phyloP scores from a whole-genome alignment of 768 basidiomycete genomes.

The Imleria badia region DNA sequence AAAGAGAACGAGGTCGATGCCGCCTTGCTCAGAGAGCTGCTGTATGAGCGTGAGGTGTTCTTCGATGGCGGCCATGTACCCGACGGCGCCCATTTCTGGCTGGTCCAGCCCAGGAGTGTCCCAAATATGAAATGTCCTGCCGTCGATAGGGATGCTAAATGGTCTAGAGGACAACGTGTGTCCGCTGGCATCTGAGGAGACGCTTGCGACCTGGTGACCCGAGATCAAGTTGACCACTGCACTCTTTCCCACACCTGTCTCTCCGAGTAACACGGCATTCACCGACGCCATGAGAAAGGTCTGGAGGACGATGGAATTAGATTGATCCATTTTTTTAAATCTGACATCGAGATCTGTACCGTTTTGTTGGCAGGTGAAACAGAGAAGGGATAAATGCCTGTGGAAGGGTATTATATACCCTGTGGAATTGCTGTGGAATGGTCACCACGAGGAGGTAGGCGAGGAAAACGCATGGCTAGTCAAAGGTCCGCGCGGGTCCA shows the following conservation, averaged over 20 bases:
- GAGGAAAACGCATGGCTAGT: not conserved
- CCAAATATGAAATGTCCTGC: conserved; percentile 21
- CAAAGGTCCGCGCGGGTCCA: conserved; percentile 13
- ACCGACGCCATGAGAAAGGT: conserved; percentile 14
- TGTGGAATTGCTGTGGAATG: not conserved
- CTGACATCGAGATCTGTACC: conserved; percentile 9
- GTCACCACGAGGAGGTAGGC: not conserved
- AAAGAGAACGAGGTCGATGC: conserved; percentile 42
- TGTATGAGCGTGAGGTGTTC: conserved; percentile 33
- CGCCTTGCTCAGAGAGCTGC: conserved; percentile 29
- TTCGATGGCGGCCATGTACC: conserved; percentile 29
- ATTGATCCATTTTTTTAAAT: not conserved
- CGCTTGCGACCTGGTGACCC: conserved; percentile 15
- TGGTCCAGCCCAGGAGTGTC: conserved; percentile 36
- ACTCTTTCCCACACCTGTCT: conserved; percentile 36
- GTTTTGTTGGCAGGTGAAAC: not conserved
- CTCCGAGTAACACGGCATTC: conserved; percentile 45
- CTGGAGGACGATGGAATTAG: no score
- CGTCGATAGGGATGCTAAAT: conserved; percentile 24
- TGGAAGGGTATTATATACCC: not conserved
- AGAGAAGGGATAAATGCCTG: conserved; percentile 1
- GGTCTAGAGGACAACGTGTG: conserved; percentile 33
- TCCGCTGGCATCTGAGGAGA: conserved; percentile 28
- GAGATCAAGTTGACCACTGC: conserved; percentile 32
- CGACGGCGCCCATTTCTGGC: conserved; percentile 18